phyloP scores from a whole-genome alignment of 2,329 filamentous ascomycete genomes.

The Talaromyces atroroseus region DNA sequence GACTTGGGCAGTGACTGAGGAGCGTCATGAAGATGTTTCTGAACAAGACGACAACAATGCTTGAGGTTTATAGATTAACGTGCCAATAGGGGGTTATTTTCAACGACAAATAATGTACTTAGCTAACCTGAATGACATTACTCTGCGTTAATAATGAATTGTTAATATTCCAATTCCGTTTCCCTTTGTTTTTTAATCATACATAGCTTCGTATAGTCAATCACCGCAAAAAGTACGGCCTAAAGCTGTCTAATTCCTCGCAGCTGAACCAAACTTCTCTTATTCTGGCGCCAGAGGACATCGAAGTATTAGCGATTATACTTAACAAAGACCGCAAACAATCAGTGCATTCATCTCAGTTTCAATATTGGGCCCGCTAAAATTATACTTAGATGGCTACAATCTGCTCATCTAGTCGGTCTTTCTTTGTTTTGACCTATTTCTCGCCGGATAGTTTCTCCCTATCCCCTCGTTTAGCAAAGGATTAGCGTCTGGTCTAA shows the following conservation, averaged over 20 bases:
- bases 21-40: background rate
- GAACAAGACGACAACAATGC: background rate
- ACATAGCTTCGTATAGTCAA: background rate
- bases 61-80: background rate
- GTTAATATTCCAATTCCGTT: background rate
- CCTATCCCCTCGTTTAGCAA: background rate
- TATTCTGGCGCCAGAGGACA: background rate
- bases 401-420: background rate
- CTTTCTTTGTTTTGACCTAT: background rate
- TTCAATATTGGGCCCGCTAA: background rate
- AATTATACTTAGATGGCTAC: background rate
- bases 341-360: background rate
- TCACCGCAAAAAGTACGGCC: background rate
- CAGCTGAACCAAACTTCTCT: background rate
- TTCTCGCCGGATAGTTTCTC: background rate
- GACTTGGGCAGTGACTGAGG: slow-evolving; percentile 22
- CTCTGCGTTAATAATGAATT: background rate
- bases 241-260: background rate
- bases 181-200: background rate
- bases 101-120: too few relatives aligned
- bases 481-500: background rate
- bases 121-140: background rate
- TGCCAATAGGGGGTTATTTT: background rate
- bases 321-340: background rate
- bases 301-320: background rate